Base-by-base conservation (phyloP, 1,284 basidiomycete genomes). In the Trametes versicolor region DNA sequence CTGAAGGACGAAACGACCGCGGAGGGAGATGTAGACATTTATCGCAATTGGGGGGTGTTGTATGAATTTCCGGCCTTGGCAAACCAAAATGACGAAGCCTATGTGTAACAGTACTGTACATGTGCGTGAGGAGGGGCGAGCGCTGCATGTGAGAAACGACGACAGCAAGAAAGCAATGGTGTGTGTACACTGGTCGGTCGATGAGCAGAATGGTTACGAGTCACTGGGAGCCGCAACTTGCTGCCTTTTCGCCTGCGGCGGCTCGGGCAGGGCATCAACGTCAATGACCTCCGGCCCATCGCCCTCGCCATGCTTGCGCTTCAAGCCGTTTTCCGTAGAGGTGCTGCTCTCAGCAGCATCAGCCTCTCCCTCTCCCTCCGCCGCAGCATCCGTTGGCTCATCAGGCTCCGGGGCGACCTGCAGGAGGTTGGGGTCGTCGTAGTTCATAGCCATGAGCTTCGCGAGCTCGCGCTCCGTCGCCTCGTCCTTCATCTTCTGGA, bases 401-500 rank as follows among this genome's bases (percentile, higher is more conserved):
- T 19, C 8, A 7, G 41, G 41, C 41, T 43, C 23, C 27, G 49
- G 27, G 3, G 10, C 12, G 23, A 12, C 13, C 29, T 32, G 29
- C 29, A 32, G 29, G 37, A 39, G 37, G 12, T 13, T 39, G 10
- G 6, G 15, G 17, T 17, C 41, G 3, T 13, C 41, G 6, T 43
- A 4, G 15, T 43, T 13, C 19, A 19, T 17, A 3, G 41, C 41
- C 15, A 43, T 10, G 17, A 43, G 15, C 41, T n/a, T 43, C 41
- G 19, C 15, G 29, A 19, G 27, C 48, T 7, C 15, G 27, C 48
- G 48, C 27, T 29, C 52, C 77, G 58, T 77, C 76, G 17, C 75
- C 76, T 60, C 82, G 71, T 55, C 54, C 54, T 57, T 41, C 37
- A 17, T 48, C 34, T 78, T 79, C 45, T 87, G 81, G 81, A 83